These are phyloP conservation scores for Mortierella antarctica DNA, from an alignment of 192 early-diverging fungal species.

Conservation along the genomic window DNA sequence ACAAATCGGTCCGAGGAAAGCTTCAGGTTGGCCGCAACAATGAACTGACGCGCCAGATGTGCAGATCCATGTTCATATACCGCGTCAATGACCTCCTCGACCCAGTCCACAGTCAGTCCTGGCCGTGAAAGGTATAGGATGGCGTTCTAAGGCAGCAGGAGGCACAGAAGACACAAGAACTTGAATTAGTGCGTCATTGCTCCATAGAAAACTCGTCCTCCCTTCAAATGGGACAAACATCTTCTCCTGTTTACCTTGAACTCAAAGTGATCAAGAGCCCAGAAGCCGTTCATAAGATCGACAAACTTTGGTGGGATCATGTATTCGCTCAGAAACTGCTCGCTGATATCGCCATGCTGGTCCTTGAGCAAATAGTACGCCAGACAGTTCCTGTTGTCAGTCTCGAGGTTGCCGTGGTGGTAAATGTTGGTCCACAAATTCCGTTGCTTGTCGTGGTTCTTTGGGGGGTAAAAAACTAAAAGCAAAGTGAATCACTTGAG, in stretches of 20 bases:
- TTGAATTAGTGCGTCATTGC: background rate
- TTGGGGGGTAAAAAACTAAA: slow-evolving; percentile 35
- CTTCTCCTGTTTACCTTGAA: slow-evolving; percentile 21
- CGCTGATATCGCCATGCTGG: slow-evolving; percentile 30
- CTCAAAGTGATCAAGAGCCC: slow-evolving; percentile 51
- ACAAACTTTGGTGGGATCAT: slow-evolving; percentile 46
- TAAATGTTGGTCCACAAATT: slow-evolving; percentile 52
- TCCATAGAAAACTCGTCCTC: background rate
- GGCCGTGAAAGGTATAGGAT: slow-evolving; percentile 44
- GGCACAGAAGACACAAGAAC: background rate
- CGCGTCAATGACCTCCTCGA: slow-evolving; percentile 43
- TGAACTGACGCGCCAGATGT: slow-evolving; percentile 29
- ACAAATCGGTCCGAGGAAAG: slow-evolving; percentile 26
- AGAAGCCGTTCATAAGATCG: slow-evolving; percentile 50
- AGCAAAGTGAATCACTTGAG: background rate
- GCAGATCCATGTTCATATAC: slow-evolving; percentile 34
- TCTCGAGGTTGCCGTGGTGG: slow-evolving; percentile 33
- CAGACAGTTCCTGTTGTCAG: slow-evolving; percentile 47
- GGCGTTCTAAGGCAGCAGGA: slow-evolving; percentile 17
- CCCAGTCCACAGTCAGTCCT: slow-evolving; percentile 47
- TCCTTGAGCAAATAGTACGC: slow-evolving; percentile 47
- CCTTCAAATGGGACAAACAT: background rate
- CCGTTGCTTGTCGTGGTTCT: slow-evolving; percentile 28
- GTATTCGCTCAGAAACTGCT: slow-evolving; percentile 43
- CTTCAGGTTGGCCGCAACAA: slow-evolving; percentile 37